Conservation (phyloP, 768 basidiomycete species). For the Guyanaporus albipodus region DNA sequence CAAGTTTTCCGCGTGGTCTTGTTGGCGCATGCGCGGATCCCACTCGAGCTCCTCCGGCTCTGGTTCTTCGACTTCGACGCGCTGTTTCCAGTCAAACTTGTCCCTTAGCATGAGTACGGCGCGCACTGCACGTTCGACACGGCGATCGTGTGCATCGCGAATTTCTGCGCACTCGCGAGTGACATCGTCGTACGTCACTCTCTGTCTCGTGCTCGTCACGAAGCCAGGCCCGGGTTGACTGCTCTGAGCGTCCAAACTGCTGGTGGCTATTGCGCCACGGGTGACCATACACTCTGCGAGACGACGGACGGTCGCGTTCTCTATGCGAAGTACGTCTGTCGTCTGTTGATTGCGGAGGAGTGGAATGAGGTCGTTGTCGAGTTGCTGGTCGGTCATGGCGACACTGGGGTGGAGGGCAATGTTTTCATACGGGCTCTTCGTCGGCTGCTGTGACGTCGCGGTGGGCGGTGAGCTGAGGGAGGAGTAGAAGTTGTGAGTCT, state of each 20-base stretch:
- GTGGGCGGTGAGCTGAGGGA: conserved; percentile 46
- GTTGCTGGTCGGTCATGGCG: conserved; percentile 56
- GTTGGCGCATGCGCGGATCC: conserved; percentile 48
- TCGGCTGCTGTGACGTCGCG: conserved; percentile 7
- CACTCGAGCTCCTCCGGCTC: conserved; percentile 76
- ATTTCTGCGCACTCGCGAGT: conserved; percentile 64
- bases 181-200: conserved; percentile 51
- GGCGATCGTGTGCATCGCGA: conserved; percentile 63
- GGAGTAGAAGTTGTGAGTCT: conserved; percentile 73
- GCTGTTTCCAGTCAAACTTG: conserved; percentile 77
- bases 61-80: conserved; percentile 75
- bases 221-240: conserved; percentile 24
- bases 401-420: conserved; percentile 65
- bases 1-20: conserved; percentile 9
- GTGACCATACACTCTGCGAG: conserved; percentile 65
- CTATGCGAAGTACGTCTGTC: conserved; percentile 65
- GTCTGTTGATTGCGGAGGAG: conserved; percentile 79
- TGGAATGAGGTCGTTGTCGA: conserved; percentile 71
- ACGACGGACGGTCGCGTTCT: conserved; percentile 68
- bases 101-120: conserved; percentile 77
- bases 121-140: conserved; percentile 73
- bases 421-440: conserved; percentile 47
- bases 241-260: conserved; percentile 43
- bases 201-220: conserved; percentile 20
- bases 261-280: conserved; percentile 42